Conservation (phyloP, 495 filamentous ascomycete genomes). For the Evernia prunastri region DNA sequence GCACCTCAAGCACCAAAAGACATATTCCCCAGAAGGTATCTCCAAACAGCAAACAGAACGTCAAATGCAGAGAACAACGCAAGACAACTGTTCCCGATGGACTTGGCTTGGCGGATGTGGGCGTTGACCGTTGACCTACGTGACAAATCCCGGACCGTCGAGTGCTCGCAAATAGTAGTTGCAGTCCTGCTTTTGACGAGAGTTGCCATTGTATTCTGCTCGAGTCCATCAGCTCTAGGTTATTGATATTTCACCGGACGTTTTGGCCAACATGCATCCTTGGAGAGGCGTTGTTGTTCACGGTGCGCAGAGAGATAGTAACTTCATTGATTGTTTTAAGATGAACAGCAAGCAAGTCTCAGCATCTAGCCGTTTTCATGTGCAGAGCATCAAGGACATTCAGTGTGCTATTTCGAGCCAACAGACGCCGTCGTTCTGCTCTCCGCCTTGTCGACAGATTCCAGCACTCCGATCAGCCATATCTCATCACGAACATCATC, state of each 20-base stretch:
- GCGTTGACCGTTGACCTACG: not conserved
- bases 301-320: not conserved
- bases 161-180: not conserved
- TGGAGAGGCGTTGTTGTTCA: not conserved
- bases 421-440: not conserved
- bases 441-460: slow-evolving; percentile 5
- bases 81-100: not conserved
- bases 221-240: not conserved
- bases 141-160: not conserved
- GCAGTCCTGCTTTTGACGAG: not conserved
- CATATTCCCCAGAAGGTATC: too few species aligned
- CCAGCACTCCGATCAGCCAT: slow-evolving; percentile 6
- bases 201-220: not conserved
- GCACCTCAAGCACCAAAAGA: too few species aligned
- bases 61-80: not conserved
- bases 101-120: not conserved
- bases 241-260: not conserved
- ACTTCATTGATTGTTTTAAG: slow-evolving; percentile 11
- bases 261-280: not conserved
- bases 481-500: slow-evolving; percentile 3
- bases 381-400: slow-evolving; percentile 8
- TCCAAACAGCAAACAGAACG: not conserved
- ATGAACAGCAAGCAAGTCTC: slow-evolving; percentile 1
- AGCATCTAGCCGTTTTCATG: not conserved
- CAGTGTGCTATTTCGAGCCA: slow-evolving; percentile 4